phyloP scores from a whole-genome alignment of 768 basidiomycete genomes.

The Crepidotus variabilis region DNA sequence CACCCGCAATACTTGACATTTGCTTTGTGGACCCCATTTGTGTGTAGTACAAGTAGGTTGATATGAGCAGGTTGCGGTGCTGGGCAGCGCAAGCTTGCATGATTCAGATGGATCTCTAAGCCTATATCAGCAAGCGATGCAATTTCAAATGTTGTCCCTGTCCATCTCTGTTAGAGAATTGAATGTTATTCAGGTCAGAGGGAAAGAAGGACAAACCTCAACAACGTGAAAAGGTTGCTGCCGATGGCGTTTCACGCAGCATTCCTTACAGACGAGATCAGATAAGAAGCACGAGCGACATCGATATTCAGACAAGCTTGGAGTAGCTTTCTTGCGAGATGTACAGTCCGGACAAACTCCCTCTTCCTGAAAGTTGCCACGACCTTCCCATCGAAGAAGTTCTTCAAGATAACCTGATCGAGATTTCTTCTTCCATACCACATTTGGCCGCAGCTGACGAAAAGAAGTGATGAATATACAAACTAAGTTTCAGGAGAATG shows the following conservation, averaged over 20 bases:
- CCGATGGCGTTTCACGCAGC: background rate
- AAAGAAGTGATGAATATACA: no score
- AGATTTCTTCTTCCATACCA: no score
- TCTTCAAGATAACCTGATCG: no score
- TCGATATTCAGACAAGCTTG: background rate
- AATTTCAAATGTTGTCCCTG: background rate
- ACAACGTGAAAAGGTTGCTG: background rate
- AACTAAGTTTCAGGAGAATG: no score
- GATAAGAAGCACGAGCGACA: background rate
- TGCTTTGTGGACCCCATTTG: conserved; percentile 19
- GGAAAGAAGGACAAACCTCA: background rate
- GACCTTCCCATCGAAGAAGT: no score
- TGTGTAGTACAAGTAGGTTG: conserved; percentile 18
- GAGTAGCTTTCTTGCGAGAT: no score
- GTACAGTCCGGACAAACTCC: no score
- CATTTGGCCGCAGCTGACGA: no score
- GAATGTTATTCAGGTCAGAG: background rate
- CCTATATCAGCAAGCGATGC: background rate
- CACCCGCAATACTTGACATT: conserved; percentile 23
- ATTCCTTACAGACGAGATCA: background rate
- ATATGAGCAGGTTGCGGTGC: background rate
- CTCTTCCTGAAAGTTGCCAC: no score
- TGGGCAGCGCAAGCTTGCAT: conserved; percentile 2
- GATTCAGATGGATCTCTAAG: conserved; percentile 7
- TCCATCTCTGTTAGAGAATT: background rate